Evolutionary conservation across 305 asterid species (phyloP).

Genomic region (Withania somnifera): DNA sequence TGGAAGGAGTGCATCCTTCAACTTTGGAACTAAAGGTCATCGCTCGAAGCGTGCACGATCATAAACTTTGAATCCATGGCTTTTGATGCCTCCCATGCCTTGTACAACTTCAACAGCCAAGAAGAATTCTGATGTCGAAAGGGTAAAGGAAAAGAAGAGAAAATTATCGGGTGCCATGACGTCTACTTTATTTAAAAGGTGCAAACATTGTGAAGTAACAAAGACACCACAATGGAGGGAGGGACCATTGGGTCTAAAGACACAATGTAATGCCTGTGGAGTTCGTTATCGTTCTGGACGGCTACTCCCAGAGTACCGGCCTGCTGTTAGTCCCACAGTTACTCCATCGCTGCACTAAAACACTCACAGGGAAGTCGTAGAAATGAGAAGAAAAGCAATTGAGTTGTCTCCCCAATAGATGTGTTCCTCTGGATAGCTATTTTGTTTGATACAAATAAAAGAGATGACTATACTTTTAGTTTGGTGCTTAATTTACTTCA

Average conservation of each 20-base stretch:
- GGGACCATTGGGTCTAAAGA: constrained; percentile 60
- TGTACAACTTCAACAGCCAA: constrained; percentile 11
- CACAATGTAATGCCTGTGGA: constrained; percentile 70
- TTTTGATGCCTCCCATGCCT: constrained; percentile 16
- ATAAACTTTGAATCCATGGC: constrained; percentile 31
- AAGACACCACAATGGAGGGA: constrained; percentile 65
- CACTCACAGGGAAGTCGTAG: constrained; percentile 44
- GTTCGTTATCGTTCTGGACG: constrained; percentile 59
- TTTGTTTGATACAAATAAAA: constrained; percentile 33
- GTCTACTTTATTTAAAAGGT: constrained; percentile 17
- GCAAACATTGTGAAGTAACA: constrained; percentile 54
- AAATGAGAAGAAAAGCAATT: constrained; percentile 38
- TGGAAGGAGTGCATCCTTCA: constrained; percentile 16
- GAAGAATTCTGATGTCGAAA: constrained; percentile 17
- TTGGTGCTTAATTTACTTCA: constrained; percentile 13
- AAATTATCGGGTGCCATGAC: constrained; percentile 3
- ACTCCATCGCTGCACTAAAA: constrained; percentile 47
- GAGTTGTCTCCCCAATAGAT: constrained; percentile 7
- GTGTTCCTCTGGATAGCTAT: constrained; percentile 27
- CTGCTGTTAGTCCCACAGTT: constrained; percentile 58
- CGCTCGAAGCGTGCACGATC: constrained; percentile 44
- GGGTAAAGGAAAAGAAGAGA: constrained; percentile 17
- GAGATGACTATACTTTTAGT: constrained; percentile 3
- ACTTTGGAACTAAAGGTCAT: constrained; percentile 25
- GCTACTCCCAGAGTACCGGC: constrained; percentile 57